phyloP scores from a whole-genome alignment of 2,329 filamentous ascomycete genomes.

The Calonectria ilicicola region DNA sequence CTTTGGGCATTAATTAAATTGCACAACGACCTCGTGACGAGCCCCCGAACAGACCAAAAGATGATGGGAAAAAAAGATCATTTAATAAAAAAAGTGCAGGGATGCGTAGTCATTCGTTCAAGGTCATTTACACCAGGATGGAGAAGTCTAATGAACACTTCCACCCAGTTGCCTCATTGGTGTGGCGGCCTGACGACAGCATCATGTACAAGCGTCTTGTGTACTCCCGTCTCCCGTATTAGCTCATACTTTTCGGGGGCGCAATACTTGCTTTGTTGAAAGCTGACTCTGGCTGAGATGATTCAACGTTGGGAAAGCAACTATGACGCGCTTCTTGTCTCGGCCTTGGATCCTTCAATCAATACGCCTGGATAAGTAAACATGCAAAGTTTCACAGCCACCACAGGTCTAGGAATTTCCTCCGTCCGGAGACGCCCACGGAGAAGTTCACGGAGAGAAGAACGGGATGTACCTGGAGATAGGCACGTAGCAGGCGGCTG shows the following conservation, averaged over 20 bases:
- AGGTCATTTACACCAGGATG: constrained; percentile 9
- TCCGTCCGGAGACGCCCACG: not conserved
- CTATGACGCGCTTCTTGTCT: constrained; percentile 8
- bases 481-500: constrained; percentile 9
- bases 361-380: constrained; percentile 12
- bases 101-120: not conserved
- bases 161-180: not conserved
- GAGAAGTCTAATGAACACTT: not conserved
- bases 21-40: not conserved
- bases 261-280: constrained; percentile 12
- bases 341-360: constrained; percentile 2
- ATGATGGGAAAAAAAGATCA: not conserved
- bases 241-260: constrained; percentile 2
- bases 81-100: constrained; percentile 6
- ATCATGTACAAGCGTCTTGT: not conserved
- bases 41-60: not conserved
- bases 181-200: not conserved
- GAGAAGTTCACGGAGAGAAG: not conserved
- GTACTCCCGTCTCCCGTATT: not conserved
- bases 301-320: constrained; percentile 21
- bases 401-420: not conserved
- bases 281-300: constrained; percentile 14
- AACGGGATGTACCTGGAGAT: not conserved
- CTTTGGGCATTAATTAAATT: constrained; percentile 9
- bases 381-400: not conserved